Evolutionary conservation across 768 basidiomycete species (phyloP).

Genomic region (Lepiota venenata): DNA sequence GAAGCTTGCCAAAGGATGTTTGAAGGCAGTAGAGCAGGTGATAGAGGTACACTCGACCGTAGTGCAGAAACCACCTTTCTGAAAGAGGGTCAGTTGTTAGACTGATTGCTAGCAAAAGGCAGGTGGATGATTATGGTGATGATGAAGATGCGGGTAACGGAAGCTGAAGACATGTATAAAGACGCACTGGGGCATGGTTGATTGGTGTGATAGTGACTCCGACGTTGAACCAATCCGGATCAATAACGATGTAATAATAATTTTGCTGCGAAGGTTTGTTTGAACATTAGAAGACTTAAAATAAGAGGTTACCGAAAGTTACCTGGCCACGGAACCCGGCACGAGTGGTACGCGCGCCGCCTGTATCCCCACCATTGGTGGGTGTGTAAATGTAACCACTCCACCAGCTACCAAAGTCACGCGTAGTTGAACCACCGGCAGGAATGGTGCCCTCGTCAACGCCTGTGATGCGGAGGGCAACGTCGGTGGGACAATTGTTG

Average conservation of each 20-base stretch:
- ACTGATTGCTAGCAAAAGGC: too few relatives aligned
- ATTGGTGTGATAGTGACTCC: conserved; percentile 22
- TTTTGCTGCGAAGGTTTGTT: conserved; percentile 11
- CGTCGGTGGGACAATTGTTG: conserved; percentile 13
- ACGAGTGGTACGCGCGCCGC: background rate
- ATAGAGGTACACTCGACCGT: conserved; percentile 17
- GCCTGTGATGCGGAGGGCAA: conserved; percentile 14
- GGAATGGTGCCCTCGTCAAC: conserved; percentile 8
- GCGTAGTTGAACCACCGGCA: background rate
- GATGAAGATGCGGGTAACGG: background rate
- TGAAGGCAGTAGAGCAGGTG: conserved; percentile 23
- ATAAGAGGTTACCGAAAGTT: too few relatives aligned
- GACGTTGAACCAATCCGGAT: conserved; percentile 22
- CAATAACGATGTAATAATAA: conserved; percentile 30
- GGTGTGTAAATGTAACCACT: background rate
- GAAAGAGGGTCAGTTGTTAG: too few relatives aligned
- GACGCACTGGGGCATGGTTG: background rate
- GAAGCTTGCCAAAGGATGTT: conserved; percentile 21
- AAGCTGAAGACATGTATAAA: background rate
- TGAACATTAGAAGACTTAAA: too few relatives aligned
- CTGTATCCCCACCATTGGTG: background rate
- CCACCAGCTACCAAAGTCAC: background rate
- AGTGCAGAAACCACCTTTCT: conserved; percentile 22
- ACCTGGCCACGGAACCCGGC: too few relatives aligned
- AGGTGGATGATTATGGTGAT: too few relatives aligned